phyloP scores from a whole-genome alignment of 2,329 filamentous ascomycete species.

The Waltergamsia citrina region DNA sequence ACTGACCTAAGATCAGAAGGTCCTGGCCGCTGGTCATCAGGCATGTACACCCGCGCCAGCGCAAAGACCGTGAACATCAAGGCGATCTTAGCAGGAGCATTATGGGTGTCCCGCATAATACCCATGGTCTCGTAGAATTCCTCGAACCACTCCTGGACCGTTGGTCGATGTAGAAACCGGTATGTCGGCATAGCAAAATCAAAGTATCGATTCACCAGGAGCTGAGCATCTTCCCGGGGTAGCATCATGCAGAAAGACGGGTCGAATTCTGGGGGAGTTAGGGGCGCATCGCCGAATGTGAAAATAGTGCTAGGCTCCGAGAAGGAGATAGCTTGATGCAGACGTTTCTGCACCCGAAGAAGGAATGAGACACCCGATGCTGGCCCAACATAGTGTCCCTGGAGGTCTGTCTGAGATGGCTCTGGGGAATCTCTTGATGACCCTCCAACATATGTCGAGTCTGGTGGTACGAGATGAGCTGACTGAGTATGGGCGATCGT shows the following conservation, averaged over 20 bases:
- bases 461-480: no score
- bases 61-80: conserved; percentile 41
- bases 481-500: no score
- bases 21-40: conserved; percentile 15
- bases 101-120: conserved; percentile 12
- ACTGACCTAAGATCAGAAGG: conserved; percentile 41
- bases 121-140: conserved; percentile 14
- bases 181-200: neutral
- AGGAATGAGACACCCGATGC: conserved; percentile 10
- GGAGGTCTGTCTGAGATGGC: conserved; percentile 10
- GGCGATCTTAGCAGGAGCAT: conserved; percentile 22
- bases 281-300: neutral
- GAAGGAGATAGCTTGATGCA: neutral
- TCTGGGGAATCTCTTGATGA: no score
- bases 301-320: conserved; percentile 11
- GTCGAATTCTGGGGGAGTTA: neutral
- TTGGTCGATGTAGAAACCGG: conserved; percentile 1
- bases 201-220: neutral
- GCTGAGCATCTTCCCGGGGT: neutral
- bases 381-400: conserved; percentile 11
- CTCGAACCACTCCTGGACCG: conserved; percentile 14
- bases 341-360: conserved; percentile 5
- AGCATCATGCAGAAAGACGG: conserved; percentile 2
- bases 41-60: conserved; percentile 31
- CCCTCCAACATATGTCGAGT: no score